Conservation (phyloP, 148 eudicot genomes). For the Cornus kousa region DNA sequence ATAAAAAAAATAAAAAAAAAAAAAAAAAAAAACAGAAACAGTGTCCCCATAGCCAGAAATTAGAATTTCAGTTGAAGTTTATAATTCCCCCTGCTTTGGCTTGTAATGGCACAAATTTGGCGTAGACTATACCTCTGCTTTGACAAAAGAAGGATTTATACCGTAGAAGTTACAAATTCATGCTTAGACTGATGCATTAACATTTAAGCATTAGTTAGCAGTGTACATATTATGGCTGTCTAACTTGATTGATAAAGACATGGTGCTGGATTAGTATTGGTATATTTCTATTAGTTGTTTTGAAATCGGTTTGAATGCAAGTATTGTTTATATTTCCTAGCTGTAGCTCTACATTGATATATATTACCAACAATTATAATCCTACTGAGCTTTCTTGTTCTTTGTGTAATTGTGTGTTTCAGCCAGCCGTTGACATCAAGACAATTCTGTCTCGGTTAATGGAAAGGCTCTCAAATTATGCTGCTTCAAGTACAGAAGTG, state of each 20-base stretch:
- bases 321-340: too few relatives aligned
- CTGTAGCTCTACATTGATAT: background rate
- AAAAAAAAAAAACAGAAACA: background rate
- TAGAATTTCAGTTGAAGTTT: background rate
- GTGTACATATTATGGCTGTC: background rate
- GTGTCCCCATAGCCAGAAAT: background rate
- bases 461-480: slow-evolving; percentile 98
- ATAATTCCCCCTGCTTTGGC: background rate
- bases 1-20: too few relatives aligned
- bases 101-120: background rate
- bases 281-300: background rate
- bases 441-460: slow-evolving; percentile 83
- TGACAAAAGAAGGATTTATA: background rate
- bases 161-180: background rate
- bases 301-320: too few relatives aligned
- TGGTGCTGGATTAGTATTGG: background rate
- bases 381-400: background rate
- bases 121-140: background rate
- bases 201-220: background rate
- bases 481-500: slow-evolving; percentile 90
- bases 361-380: background rate
- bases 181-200: background rate
- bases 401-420: slow-evolving; percentile 4
- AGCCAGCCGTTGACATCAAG: slow-evolving; percentile 94
- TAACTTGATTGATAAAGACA: background rate